These are phyloP conservation scores for Phytophthora ohioensis DNA, from an alignment of 352 stramenopile species.

Conservation along the genomic window DNA sequence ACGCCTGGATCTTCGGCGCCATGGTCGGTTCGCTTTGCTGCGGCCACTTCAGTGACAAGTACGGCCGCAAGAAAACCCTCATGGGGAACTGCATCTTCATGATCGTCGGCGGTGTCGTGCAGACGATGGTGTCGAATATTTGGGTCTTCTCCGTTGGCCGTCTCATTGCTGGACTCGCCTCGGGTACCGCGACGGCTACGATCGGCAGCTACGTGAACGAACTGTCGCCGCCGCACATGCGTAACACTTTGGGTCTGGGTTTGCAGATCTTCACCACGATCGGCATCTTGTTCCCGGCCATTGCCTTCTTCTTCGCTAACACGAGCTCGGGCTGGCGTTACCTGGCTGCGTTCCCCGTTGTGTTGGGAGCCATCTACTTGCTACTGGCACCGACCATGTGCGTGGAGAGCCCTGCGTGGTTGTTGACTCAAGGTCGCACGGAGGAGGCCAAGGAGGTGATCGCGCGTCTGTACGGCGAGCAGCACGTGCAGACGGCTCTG, in stretches of 20 bases:
- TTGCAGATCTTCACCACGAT: background rate
- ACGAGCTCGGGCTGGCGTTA: conserved; percentile 1
- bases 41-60: conserved; percentile 1
- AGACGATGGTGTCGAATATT: background rate
- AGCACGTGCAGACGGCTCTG: conserved; percentile 1
- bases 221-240: background rate
- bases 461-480: background rate
- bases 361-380: background rate
- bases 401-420: background rate
- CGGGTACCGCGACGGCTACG: background rate
- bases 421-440: background rate
- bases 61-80: background rate
- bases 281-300: background rate
- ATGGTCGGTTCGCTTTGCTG: background rate
- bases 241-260: background rate
- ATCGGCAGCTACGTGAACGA: background rate
- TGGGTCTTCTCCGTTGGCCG: background rate
- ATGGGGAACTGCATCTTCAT: conserved; percentile 2
- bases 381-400: background rate
- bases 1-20: conserved; percentile 1
- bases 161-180: background rate
- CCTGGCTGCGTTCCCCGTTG: background rate
- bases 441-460: conserved; percentile 1
- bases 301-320: background rate
- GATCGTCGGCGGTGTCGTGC: background rate